Conservation (phyloP, 164 flowering plant genomes). For the Aristolochia fimbriata region DNA sequence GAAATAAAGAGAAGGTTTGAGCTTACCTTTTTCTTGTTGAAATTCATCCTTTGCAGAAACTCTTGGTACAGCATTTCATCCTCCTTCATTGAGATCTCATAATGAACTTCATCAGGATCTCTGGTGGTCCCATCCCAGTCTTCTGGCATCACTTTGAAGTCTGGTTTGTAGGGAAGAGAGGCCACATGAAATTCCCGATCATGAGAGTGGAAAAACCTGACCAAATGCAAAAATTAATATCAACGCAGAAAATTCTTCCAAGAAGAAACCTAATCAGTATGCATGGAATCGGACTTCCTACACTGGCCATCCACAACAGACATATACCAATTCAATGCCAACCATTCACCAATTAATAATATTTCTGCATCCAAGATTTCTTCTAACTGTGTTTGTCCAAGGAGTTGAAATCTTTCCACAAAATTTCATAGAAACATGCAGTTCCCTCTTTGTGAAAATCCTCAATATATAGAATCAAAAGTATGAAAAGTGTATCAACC, state of each 20-base stretch:
- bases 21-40: slow-evolving; percentile 75
- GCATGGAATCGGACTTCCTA: neutral
- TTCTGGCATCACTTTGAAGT: slow-evolving; percentile 96
- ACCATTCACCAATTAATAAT: neutral
- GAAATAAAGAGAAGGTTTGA: neutral
- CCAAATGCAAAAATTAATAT: neutral
- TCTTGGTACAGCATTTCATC: slow-evolving; percentile 82
- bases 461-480: too few relatives aligned
- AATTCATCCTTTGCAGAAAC: slow-evolving; percentile 68
- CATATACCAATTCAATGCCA: neutral
- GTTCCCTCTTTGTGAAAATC: too few relatives aligned
- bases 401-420: too few relatives aligned
- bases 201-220: slow-evolving; percentile 65
- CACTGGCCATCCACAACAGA: too few relatives aligned
- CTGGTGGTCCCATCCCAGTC: slow-evolving; percentile 93
- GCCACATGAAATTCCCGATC: slow-evolving; percentile 96
- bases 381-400: too few relatives aligned
- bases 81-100: slow-evolving; percentile 84
- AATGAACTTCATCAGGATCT: slow-evolving; percentile 89
- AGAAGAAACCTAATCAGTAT: neutral
- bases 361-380: too few relatives aligned
- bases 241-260: neutral
- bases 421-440: too few relatives aligned
- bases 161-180: slow-evolving; percentile 86
- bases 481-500: too few relatives aligned